Evolutionary conservation across 441 rosid genomes (phyloP), one percentile per base, ranked within the genome.

Genomic region (Pelargonium exstipulatum): DNA sequence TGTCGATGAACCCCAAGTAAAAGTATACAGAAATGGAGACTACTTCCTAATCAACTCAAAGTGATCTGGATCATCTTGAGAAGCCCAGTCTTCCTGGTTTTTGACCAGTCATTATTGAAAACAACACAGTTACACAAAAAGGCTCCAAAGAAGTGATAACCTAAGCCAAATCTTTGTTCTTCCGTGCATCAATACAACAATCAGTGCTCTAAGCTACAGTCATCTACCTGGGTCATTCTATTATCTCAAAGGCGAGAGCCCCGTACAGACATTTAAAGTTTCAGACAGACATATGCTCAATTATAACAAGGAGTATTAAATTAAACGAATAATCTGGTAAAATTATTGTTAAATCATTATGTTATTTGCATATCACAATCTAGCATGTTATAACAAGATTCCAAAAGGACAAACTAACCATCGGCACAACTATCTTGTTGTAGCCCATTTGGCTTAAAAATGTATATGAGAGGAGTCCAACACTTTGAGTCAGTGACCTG

Each of bases 391-490:
- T 20, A 18, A 57, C 62, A 57, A 57, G 4, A 9, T 57, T 26
- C 62, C 9, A 35, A 40, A 35, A 16, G 9, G 42, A 9, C 10
- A 18, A n/a, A 24, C 69, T 74, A 46, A 69, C 77, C 72, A 64
- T 74, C 22, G 77, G 77, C 22, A 69, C 77, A 24, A 74, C 63
- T 32, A 74, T 69, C 26, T 69, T 71, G 58, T 74, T 65, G 51
- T 69, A 45, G 1, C 63, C 65, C 2, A 57, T 69, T 29, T 24
- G 42, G n/a, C 57, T 74, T 45, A 74, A 62, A 69, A 74, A 74
- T 16, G 77, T 74, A 67, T 69, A 74, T 46, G 77, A 69, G 32
- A 64, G 69, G 73, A 74, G 69, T 58, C 77, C 77, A 43, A 74
- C 45, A 37, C 77, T 69, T 62, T 26, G 66, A 42, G 80, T 69